Base-by-base conservation (phyloP, 106 monocot species). In the Dendrobium chrysotoxum region DNA sequence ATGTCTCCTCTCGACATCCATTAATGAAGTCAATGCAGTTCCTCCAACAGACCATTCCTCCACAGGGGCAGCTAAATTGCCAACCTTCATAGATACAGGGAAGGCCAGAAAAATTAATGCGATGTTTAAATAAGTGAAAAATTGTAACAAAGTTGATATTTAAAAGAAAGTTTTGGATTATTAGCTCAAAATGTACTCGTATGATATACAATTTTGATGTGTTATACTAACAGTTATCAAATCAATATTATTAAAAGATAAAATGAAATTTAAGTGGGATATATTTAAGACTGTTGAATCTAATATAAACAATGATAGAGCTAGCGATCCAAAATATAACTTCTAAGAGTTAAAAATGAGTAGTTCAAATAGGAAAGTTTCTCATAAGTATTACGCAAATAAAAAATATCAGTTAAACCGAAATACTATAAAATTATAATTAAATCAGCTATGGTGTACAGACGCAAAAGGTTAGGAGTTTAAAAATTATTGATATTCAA, bases 1-100 rank as follows among this genome's bases (percentile, higher is more conserved):
- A 80, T 91, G 98, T 64, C 98, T 83, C 81, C 98, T 92, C 82
- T 98, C 98, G 20, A 98, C 98, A 86, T 98, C 98, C 98, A 98
- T 98, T 77, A 98, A 66, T 40, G 98, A 66, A 58, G 98, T 98
- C 72, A 98, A 86, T 64, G 98, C 89, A 80, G 94, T 98, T 18
- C 98, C 98, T 75, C 98, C 98, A 71, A 95, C 94, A 46, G 95
- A 91, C 98, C 98, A 98, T 84, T 95, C 89, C 53, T 92, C 94
- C 80, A 98, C 92, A 35, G 98, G 94, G 47, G 98, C 98, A 84
- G 78, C 74, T 74, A 98, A 84, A 84, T 98, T 98, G 28, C 88
- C 92, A 86, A 98, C 94, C 98, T 98, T 81, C 21, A 79, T n/a
- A 47, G 20, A 61, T 35, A 74, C 7, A 74, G 30, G 5, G 1